These are phyloP conservation scores for Daedalea quercina DNA, from an alignment of 768 basidiomycete genomes.

Conservation along the genomic window DNA sequence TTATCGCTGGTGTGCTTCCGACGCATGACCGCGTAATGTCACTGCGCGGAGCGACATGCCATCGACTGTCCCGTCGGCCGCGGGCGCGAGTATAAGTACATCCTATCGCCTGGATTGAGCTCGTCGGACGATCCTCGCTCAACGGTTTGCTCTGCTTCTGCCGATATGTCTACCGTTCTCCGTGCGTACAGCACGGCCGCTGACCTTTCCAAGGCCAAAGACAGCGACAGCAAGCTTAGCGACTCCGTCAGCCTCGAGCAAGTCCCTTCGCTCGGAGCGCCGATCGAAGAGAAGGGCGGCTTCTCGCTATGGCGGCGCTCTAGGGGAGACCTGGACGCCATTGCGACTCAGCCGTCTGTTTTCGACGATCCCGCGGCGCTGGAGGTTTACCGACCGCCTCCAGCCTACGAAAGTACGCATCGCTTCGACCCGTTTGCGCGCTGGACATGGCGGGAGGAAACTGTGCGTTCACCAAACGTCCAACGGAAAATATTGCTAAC, in stretches of 20 bases:
- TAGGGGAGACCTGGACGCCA: constrained; percentile 36
- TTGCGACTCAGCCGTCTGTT: constrained; percentile 57
- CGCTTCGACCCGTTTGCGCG: constrained; percentile 60
- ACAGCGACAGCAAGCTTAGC: constrained; percentile 9
- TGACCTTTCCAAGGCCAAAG: constrained; percentile 5
- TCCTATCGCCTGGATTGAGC: not conserved
- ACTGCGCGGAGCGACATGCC: too few species aligned
- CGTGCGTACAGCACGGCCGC: constrained; percentile 1
- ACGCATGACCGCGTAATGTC: too few species aligned
- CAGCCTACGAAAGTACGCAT: constrained; percentile 52
- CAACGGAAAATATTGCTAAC: not conserved
- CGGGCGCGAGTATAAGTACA: too few species aligned
- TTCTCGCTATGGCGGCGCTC: constrained; percentile 26
- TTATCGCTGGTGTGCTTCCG: not conserved
- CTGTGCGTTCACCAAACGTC: constrained; percentile 14
- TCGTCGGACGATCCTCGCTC: not conserved
- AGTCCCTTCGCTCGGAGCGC: constrained; percentile 18
- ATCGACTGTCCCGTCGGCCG: too few species aligned
- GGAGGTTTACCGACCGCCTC: constrained; percentile 45
- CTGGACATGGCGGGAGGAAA: constrained; percentile 70
- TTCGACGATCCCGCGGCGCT: constrained; percentile 50
- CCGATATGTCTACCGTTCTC: constrained; percentile 14
- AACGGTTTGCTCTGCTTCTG: not conserved
- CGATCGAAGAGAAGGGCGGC: constrained; percentile 17
- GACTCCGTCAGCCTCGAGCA: constrained; percentile 12